Percentiles rank a stretch among this genome's conserved stretches.
phyloP scores from a whole-genome alignment of 257 asterid species.

The Plantago major region DNA sequence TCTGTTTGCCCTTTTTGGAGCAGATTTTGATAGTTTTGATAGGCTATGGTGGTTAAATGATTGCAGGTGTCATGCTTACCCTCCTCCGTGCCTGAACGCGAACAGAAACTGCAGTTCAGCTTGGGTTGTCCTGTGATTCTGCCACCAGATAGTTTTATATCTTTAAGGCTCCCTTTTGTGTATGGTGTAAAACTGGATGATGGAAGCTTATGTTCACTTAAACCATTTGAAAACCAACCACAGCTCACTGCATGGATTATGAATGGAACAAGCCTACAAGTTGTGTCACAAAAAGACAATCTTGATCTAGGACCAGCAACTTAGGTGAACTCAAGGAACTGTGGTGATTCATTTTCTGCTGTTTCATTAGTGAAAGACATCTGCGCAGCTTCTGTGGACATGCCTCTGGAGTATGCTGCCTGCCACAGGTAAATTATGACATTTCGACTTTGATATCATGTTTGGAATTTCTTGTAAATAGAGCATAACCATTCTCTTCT shows the following conservation, averaged over 20 bases:
- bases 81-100: conserved; percentile 60
- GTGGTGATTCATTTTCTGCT: conserved; percentile 22
- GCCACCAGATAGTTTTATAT: conserved; percentile 93
- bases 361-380: conserved; percentile 11
- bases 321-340: conserved; percentile 25
- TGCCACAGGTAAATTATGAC: conserved; percentile 30
- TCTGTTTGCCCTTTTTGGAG: not conserved
- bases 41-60: conserved; percentile 22
- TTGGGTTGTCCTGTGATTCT: conserved; percentile 78
- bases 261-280: conserved; percentile 63
- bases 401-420: not conserved
- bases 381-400: conserved; percentile 2
- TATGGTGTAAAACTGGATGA: conserved; percentile 74
- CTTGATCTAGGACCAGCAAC: conserved; percentile 39
- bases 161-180: conserved; percentile 82
- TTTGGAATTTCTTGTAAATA: not conserved
- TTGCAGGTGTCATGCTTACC: conserved; percentile 75
- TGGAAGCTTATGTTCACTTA: conserved; percentile 68
- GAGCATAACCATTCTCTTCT: no score
- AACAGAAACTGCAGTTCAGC: conserved; percentile 69
- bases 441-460: not conserved
- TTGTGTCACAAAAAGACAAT: conserved; percentile 46
- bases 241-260: conserved; percentile 79
- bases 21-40: not conserved
- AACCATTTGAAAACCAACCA: conserved; percentile 69